A percentile compares a stretch with the other conserved stretches of the same genome.
Evolutionary conservation across 768 basidiomycete species (phyloP).

Genomic region (Naganishia onofrii): DNA sequence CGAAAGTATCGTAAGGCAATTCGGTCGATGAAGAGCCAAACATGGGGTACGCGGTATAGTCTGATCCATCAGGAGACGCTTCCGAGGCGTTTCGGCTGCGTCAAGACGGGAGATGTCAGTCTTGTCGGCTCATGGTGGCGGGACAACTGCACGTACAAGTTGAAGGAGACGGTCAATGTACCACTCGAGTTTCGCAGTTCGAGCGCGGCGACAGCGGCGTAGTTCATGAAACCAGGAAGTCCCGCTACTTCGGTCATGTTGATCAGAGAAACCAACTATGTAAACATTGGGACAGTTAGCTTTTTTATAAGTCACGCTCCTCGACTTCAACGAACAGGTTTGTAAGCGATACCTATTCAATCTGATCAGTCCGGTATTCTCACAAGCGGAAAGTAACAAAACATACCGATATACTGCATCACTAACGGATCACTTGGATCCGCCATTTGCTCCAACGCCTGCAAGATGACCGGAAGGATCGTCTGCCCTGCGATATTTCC

Average conservation of each 20-base stretch:
- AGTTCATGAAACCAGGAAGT: conserved; percentile 39
- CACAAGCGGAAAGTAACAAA: neutral
- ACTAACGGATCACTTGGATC: conserved; percentile 76
- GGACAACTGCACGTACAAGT: conserved; percentile 42
- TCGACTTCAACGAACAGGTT: conserved; percentile 55
- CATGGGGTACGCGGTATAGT: conserved; percentile 32
- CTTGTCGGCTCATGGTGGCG: no score
- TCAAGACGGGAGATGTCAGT: no score
- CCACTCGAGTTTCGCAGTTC: conserved; percentile 36
- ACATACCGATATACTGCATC: conserved; percentile 65
- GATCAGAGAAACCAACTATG: conserved; percentile 75
- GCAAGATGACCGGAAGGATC: conserved; percentile 68
- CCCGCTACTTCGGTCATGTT: conserved; percentile 68
- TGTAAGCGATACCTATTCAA: conserved; percentile 64
- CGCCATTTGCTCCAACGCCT: conserved; percentile 71
- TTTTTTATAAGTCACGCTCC: no score
- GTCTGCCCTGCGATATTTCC: conserved; percentile 84
- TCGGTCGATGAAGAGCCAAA: conserved; percentile 33
- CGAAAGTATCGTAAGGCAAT: conserved; percentile 34
- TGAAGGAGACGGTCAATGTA: conserved; percentile 38
- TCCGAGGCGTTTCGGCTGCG: conserved; percentile 37
- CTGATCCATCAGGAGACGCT: conserved; percentile 27
- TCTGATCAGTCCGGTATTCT: neutral
- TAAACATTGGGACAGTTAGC: conserved; percentile 1
- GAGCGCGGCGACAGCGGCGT: conserved; percentile 39